Conservation (phyloP, 2,329 filamentous ascomycete genomes). For the Neurospora sp. region DNA sequence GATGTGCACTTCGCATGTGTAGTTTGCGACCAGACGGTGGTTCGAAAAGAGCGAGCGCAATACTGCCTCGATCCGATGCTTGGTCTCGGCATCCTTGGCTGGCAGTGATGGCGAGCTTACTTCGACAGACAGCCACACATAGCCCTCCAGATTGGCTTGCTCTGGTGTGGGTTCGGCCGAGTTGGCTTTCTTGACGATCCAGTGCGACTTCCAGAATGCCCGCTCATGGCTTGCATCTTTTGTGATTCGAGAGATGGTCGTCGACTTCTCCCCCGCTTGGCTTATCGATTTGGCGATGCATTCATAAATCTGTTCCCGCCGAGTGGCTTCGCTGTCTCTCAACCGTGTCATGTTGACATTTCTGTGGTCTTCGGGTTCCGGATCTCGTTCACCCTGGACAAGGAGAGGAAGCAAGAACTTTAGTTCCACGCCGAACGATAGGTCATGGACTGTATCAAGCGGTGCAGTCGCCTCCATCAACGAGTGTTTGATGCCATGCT, state of each 20-base stretch:
- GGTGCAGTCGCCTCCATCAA: neutral
- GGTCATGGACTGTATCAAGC: conserved; percentile 13
- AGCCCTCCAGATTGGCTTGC: conserved; percentile 17
- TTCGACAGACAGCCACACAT: conserved; percentile 26
- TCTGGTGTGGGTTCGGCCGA: conserved; percentile 24
- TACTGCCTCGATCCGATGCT: conserved; percentile 16
- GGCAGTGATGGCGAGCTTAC: conserved; percentile 27
- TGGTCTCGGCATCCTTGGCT: conserved; percentile 16
- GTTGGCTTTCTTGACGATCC: conserved; percentile 32
- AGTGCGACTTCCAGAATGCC: conserved; percentile 26
- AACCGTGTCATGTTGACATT: neutral
- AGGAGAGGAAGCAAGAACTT: conserved; percentile 24
- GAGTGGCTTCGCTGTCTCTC: conserved; percentile 2
- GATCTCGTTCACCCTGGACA: neutral
- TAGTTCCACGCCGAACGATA: conserved; percentile 23
- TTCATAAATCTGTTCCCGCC: conserved; percentile 16
- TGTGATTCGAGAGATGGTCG: conserved; percentile 20
- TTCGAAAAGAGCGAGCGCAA: conserved; percentile 15
- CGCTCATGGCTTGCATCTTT: conserved; percentile 16
- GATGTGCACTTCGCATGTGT: conserved; percentile 30
- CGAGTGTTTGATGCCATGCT: neutral
- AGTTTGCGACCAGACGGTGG: conserved; percentile 24
- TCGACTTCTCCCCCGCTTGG: conserved; percentile 16
- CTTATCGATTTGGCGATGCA: conserved; percentile 18
- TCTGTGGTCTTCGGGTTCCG: conserved; percentile 7